Conservation (phyloP, 2,329 filamentous ascomycete species). For the Pyricularia sp. region DNA sequence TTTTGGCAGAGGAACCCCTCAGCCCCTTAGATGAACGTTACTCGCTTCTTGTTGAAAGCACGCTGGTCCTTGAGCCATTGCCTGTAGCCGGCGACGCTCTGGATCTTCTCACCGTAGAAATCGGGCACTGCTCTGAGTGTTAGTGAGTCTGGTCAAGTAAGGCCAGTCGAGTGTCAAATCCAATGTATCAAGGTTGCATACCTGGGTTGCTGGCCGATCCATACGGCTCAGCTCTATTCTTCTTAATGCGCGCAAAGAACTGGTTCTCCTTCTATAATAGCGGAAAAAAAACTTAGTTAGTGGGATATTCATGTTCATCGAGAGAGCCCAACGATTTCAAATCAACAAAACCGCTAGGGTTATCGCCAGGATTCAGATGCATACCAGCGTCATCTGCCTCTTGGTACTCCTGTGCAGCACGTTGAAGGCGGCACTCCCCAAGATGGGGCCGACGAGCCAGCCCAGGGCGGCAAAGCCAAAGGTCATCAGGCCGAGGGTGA, state of each 20-base stretch:
- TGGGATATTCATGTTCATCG: background rate
- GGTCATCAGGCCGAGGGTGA: conserved; percentile 71
- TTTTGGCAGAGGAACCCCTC: background rate
- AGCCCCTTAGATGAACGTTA: conserved; percentile 39
- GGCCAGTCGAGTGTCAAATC: background rate
- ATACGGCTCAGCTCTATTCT: conserved; percentile 80
- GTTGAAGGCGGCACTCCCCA: conserved; percentile 73
- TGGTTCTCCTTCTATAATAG: conserved; percentile 67
- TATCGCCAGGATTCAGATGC: conserved; percentile 12
- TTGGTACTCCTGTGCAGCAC: conserved; percentile 58
- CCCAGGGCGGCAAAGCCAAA: conserved; percentile 66
- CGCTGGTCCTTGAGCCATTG: conserved; percentile 96
- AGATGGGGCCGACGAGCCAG: conserved; percentile 74
- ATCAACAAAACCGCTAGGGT: background rate
- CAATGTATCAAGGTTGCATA: conserved; percentile 15
- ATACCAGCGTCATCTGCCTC: conserved; percentile 55
- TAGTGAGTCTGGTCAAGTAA: background rate
- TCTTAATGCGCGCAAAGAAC: conserved; percentile 86
- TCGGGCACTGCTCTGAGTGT: conserved; percentile 56
- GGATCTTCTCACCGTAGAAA: conserved; percentile 98
- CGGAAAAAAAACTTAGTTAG: background rate
- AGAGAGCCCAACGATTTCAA: background rate
- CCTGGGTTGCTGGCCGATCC: conserved; percentile 82
- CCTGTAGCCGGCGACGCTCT: conserved; percentile 79
- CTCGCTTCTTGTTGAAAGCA: conserved; percentile 88